Conservation (phyloP, 2,329 filamentous ascomycete genomes). For the Microdochium nivale region DNA sequence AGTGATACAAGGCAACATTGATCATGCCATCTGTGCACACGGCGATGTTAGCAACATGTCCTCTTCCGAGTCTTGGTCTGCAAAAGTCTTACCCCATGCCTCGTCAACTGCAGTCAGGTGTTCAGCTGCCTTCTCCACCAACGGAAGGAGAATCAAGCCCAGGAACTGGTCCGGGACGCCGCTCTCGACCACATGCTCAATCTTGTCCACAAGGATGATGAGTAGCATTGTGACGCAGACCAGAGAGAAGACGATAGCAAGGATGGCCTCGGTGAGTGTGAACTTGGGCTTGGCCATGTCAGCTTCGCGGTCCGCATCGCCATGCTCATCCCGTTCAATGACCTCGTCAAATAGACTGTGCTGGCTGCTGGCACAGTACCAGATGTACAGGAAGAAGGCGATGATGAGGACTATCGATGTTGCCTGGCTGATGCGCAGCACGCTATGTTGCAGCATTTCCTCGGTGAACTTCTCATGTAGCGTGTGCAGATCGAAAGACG, state of each 20-base stretch:
- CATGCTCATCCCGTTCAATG: constrained; percentile 60
- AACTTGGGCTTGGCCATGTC: constrained; percentile 58
- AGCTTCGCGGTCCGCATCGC: constrained; percentile 53
- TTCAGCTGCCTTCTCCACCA: constrained; percentile 82
- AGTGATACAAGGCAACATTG: constrained; percentile 79
- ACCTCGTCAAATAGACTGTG: constrained; percentile 69
- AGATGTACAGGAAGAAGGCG: constrained; percentile 61
- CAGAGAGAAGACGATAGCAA: constrained; percentile 57
- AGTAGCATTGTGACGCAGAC: constrained; percentile 66
- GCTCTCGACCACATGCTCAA: constrained; percentile 42
- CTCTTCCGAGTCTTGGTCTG: neutral
- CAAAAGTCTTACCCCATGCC: constrained; percentile 62
- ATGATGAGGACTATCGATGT: constrained; percentile 63
- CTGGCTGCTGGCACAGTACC: constrained; percentile 67
- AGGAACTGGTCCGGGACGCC: constrained; percentile 44
- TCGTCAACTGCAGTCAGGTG: constrained; percentile 79
- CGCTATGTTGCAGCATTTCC: neutral
- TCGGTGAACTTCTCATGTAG: constrained; percentile 22
- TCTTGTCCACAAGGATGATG: constrained; percentile 65
- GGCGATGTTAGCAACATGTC: neutral
- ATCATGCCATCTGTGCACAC: constrained; percentile 29
- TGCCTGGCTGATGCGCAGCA: constrained; percentile 27
- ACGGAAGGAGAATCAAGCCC: constrained; percentile 68
- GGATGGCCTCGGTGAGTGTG: constrained; percentile 62
- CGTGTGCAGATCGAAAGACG: constrained; percentile 19